Conservation (phyloP, 345 rosid genomes). For the Acer negundo region DNA sequence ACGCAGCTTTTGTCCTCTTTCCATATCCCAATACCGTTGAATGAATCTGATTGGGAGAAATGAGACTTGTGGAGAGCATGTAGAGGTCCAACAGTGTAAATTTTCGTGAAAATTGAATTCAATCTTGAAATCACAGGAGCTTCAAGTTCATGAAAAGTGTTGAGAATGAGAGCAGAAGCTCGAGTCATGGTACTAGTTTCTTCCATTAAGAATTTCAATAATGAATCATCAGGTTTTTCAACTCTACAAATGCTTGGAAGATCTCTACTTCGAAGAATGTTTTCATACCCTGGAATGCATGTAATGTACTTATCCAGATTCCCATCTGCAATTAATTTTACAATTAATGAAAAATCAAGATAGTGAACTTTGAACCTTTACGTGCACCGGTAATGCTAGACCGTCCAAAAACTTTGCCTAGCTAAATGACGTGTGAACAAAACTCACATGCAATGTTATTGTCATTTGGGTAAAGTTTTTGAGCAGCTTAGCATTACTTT, state of each 20-base stretch:
- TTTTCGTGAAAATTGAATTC: slow-evolving; percentile 8
- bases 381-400: too few species aligned
- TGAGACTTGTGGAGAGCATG: slow-evolving; percentile 22
- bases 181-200: slow-evolving; percentile 8
- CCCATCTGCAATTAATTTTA: background rate
- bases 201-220: background rate
- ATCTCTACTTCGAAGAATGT: slow-evolving; percentile 20
- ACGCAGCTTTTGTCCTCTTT: slow-evolving; percentile 22
- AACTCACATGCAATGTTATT: too few species aligned
- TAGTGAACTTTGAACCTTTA: too few species aligned
- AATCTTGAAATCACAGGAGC: slow-evolving; percentile 27
- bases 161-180: slow-evolving; percentile 38
- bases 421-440: too few species aligned
- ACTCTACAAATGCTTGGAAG: slow-evolving; percentile 17
- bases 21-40: background rate
- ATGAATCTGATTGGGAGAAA: slow-evolving; percentile 18
- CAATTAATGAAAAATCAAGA: background rate
- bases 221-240: background rate
- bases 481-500: too few species aligned
- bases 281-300: slow-evolving; percentile 22
- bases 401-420: too few species aligned
- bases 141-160: slow-evolving; percentile 44
- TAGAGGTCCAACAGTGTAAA: slow-evolving; percentile 38
- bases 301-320: slow-evolving; percentile 20
- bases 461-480: too few species aligned